Percentiles rank a stretch among this genome's conserved stretches.
phyloP scores from a whole-genome alignment of 139 green algal genomes.

The Picochlorum sp. region DNA sequence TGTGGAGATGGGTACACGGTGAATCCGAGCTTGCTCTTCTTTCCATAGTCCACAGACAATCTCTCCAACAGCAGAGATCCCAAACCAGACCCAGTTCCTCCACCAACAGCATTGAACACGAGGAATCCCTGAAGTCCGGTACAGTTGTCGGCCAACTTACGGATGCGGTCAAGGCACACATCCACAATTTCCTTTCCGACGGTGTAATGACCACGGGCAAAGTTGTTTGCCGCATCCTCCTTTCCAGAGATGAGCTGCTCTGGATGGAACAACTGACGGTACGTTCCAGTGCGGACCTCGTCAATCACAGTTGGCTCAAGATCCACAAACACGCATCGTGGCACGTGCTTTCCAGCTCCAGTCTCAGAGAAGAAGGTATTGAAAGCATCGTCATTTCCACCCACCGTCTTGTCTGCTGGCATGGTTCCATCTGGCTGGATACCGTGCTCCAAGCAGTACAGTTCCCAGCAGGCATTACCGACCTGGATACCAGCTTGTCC shows the following conservation, averaged over 20 bases:
- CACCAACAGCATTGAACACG: conserved; percentile 93
- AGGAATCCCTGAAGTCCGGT: conserved; percentile 95
- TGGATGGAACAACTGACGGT: conserved; percentile 96
- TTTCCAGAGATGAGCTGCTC: conserved; percentile 97
- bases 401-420: conserved; percentile 90
- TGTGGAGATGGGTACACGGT: conserved; percentile 89
- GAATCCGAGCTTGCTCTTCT: conserved; percentile 99
- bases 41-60: conserved; percentile 98
- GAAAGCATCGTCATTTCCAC: conserved; percentile 82
- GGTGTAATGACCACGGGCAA: conserved; percentile 83
- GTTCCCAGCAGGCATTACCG: conserved; percentile 98
- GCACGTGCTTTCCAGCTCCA: conserved; percentile 89
- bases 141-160: conserved; percentile 96
- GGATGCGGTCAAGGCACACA: conserved; percentile 88
- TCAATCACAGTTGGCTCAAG: conserved; percentile 95
- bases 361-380: conserved; percentile 98
- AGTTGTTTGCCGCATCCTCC: conserved; percentile 87
- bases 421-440: conserved; percentile 97
- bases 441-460: conserved; percentile 97
- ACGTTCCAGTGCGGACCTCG: conserved; percentile 91
- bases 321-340: conserved; percentile 88
- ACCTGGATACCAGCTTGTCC: conserved; percentile 59
- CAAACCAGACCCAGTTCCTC: conserved; percentile 90
- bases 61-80: conserved; percentile 94
- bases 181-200: conserved; percentile 97